phyloP scores from a whole-genome alignment of 1,284 basidiomycete genomes.

The Rhodotorula sp. region DNA sequence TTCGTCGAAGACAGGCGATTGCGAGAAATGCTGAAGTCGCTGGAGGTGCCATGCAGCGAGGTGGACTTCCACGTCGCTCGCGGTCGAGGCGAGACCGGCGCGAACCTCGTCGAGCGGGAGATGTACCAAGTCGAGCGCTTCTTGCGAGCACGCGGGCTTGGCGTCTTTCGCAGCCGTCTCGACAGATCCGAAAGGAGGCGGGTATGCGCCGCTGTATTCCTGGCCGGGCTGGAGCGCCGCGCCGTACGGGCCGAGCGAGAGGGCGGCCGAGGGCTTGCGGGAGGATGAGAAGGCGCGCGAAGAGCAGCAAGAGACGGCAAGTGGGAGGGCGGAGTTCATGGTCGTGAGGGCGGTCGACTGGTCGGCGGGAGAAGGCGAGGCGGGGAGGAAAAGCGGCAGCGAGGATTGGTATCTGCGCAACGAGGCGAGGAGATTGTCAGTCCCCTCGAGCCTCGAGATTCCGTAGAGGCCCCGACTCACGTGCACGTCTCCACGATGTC shows the following conservation, averaged over 20 bases:
- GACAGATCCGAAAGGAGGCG: slow-evolving; percentile 28
- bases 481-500: slow-evolving; percentile 56
- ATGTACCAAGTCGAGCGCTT: slow-evolving; percentile 11
- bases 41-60: slow-evolving; percentile 38
- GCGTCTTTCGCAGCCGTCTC: neutral
- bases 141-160: neutral
- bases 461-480: slow-evolving; percentile 2
- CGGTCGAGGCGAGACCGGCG: neutral
- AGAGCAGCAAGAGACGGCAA: slow-evolving; percentile 9
- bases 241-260: slow-evolving; percentile 43
- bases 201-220: slow-evolving; percentile 44
- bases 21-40: slow-evolving; percentile 22
- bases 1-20: neutral
- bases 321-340: slow-evolving; percentile 30
- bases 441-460: neutral
- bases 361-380: neutral
- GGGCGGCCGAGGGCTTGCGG: slow-evolving; percentile 7
- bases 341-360: neutral
- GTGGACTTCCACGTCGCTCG: slow-evolving; percentile 15
- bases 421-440: neutral
- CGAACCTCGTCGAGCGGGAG: slow-evolving; percentile 13
- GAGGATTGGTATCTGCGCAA: slow-evolving; percentile 31
- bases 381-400: slow-evolving; percentile 34
- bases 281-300: neutral
- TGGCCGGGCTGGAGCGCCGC: slow-evolving; percentile 38